Percentiles rank a stretch among this genome's conserved stretches.
Evolutionary conservation across 208 protist genomes (phyloP).

Genomic region (Leishmania turanica): DNA sequence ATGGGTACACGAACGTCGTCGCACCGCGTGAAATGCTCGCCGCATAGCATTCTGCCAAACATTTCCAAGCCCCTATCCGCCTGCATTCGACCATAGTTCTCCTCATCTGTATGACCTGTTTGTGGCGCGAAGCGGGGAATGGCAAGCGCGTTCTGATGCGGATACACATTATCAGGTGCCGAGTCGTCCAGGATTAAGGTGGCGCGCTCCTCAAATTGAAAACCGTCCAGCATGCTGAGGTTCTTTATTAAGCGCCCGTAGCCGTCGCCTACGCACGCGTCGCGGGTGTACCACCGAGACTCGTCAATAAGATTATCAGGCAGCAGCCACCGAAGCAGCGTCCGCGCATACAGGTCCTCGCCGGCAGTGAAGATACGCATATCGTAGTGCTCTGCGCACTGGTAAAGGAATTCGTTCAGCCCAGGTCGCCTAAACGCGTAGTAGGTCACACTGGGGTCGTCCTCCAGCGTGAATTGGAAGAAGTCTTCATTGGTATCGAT

Average conservation of each 20-base stretch:
- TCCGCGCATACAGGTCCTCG: constrained; percentile 60
- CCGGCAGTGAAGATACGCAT: constrained; percentile 77
- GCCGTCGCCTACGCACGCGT: constrained; percentile 40
- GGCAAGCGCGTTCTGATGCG: constrained; percentile 54
- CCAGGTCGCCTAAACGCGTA: constrained; percentile 63
- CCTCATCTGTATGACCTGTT: constrained; percentile 25
- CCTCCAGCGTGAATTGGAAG: constrained; percentile 29
- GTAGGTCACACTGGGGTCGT: constrained; percentile 32
- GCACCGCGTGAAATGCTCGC: constrained; percentile 28
- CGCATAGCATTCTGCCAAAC: constrained; percentile 41
- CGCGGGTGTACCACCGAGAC: constrained; percentile 53
- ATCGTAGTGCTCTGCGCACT: constrained; percentile 52
- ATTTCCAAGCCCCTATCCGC: constrained; percentile 34
- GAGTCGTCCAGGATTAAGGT: constrained; percentile 75
- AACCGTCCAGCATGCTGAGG: constrained; percentile 36
- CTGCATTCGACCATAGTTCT: constrained; percentile 35
- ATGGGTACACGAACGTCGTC: constrained; percentile 49
- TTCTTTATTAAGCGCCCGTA: constrained; percentile 54
- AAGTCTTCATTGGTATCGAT: constrained; percentile 19
- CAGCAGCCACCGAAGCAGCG: constrained; percentile 49
- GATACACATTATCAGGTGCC: constrained; percentile 58
- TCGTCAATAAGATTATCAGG: constrained; percentile 38
- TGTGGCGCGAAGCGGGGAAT: constrained; percentile 65
- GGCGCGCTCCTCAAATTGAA: constrained; percentile 33
- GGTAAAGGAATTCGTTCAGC: constrained; percentile 46